Conservation (phyloP, 75 land plant species). For the Cunninghamia lanceolata region DNA sequence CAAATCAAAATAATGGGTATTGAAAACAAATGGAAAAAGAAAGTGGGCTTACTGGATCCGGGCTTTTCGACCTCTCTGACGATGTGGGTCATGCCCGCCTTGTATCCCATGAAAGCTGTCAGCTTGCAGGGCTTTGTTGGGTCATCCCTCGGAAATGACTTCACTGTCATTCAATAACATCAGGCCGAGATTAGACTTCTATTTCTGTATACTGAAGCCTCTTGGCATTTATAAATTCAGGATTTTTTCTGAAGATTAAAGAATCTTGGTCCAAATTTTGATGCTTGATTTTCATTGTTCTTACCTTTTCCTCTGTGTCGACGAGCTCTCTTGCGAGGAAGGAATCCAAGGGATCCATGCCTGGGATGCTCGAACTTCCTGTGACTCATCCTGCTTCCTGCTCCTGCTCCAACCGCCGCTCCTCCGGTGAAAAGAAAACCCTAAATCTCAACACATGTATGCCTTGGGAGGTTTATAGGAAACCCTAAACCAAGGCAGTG, state of each 20-base stretch:
- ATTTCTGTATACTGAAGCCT: no score
- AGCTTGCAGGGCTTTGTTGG: slow-evolving; percentile 53
- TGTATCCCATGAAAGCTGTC: slow-evolving; percentile 92
- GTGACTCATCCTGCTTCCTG: slow-evolving; percentile 40
- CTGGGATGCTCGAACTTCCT: slow-evolving; percentile 71
- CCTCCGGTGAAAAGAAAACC: background rate
- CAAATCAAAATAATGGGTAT: no score
- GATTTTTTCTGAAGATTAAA: no score
- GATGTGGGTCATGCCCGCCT: slow-evolving; percentile 97
- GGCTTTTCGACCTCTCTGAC: slow-evolving; percentile 92
- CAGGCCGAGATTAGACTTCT: no score
- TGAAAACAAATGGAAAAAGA: background rate
- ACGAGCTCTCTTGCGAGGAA: slow-evolving; percentile 13
- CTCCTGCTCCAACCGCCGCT: slow-evolving; percentile 13
- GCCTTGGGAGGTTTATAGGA: background rate
- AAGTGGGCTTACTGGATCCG: slow-evolving; percentile 67
- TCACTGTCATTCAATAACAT: background rate
- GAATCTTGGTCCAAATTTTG: no score
- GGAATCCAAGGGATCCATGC: slow-evolving; percentile 54
- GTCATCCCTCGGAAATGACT: slow-evolving; percentile 58
- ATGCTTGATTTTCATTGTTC: background rate
- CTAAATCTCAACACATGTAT: background rate
- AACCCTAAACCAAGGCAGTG: background rate
- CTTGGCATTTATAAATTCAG: no score
- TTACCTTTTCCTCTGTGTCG: slow-evolving; percentile 54